phyloP scores from a whole-genome alignment of 2,329 filamentous ascomycete species.

The Colletotrichum viniferum region DNA sequence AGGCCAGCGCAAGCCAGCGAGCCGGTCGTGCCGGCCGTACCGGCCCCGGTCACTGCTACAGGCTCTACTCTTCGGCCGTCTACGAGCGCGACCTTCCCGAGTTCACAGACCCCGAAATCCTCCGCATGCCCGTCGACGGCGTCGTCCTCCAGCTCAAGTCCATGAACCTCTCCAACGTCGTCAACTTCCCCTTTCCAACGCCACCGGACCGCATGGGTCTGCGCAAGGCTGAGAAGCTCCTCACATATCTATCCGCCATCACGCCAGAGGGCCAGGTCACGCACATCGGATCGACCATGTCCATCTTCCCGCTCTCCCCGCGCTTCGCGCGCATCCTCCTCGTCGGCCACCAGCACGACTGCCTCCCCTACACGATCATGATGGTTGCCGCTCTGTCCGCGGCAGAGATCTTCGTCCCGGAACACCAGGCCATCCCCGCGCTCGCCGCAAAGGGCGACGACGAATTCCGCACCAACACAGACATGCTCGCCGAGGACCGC shows the following conservation, averaged over 20 bases:
- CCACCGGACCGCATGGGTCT: constrained; percentile 79
- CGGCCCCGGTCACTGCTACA: constrained; percentile 93
- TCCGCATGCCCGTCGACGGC: constrained; percentile 90
- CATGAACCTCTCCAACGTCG: constrained; percentile 88
- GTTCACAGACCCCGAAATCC: constrained; percentile 86
- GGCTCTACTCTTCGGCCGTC: constrained; percentile 91
- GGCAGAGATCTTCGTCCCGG: constrained; percentile 84
- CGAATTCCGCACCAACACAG: constrained; percentile 64
- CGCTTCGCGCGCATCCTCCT: constrained; percentile 92
- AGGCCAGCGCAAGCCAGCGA: constrained; percentile 91
- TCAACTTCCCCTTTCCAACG: constrained; percentile 96
- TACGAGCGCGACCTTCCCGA: constrained; percentile 88
- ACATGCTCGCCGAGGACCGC: constrained; percentile 73
- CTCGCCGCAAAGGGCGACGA: constrained; percentile 50
- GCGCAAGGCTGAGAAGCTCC: constrained; percentile 81
- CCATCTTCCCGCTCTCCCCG: constrained; percentile 87
- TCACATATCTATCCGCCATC: constrained; percentile 85
- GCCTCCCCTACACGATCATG: constrained; percentile 84
- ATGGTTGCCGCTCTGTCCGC: constrained; percentile 88
- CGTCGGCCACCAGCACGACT: constrained; percentile 81
- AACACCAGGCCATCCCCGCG: constrained; percentile 74
- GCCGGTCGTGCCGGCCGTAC: constrained; percentile 94
- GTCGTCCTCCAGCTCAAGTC: constrained; percentile 93
- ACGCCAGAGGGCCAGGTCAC: constrained; percentile 76
- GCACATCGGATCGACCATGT: constrained; percentile 78